Evolutionary conservation across 2,329 filamentous ascomycete species (phyloP), one percentile per base, ranked within the genome.

Genomic region (Penicillium sclerotigenum): DNA sequence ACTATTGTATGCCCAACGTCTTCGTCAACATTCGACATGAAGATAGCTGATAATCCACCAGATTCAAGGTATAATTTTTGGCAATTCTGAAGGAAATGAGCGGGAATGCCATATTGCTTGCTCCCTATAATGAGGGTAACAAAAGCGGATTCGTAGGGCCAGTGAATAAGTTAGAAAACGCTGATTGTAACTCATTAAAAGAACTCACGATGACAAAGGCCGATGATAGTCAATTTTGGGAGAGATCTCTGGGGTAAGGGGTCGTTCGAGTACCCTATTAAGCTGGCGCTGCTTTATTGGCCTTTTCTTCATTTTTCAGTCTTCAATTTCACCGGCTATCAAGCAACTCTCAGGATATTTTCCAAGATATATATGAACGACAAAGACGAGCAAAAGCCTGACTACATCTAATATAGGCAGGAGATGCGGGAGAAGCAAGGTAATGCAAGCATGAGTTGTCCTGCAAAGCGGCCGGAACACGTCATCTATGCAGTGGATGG

Each of bases 21-120:
- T 53, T 57, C 49, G 40, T 52, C 13, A 38, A 48, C 16, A 48
- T 38, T 5, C 48, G 54, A 48, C 42, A 56, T 36, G 48, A 52
- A 18, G 18, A 56, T 14, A 52, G 36, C 48, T 10, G 54, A 52
- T 52, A 14, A 47, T 22, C 36, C 48, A 52, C 33, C 48, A 24
- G 0, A 22, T 45, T 43, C 4, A n/a, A 5, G 11, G 18, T 48
- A 22, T 5, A 57, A 20, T 8, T 53, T 57, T 52, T 1, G 49
- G 49, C 53, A 22, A 33, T 57, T 49, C 37, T 8, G 54, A 41
- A 52, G 54, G 43, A 57, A 57, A 14, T 57, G 22, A 45, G 54
- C 43, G 43, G 54, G 54, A 52, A 57, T 53, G 54, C 43, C 45
- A 52, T 57, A 57, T 49, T n/a, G 38, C 38, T 57, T 57, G 45